Evolutionary conservation across 371 early-diverging fungal species (phyloP), one percentile per base, ranked within the genome.

Genomic region (Rhizopus sp.): DNA sequence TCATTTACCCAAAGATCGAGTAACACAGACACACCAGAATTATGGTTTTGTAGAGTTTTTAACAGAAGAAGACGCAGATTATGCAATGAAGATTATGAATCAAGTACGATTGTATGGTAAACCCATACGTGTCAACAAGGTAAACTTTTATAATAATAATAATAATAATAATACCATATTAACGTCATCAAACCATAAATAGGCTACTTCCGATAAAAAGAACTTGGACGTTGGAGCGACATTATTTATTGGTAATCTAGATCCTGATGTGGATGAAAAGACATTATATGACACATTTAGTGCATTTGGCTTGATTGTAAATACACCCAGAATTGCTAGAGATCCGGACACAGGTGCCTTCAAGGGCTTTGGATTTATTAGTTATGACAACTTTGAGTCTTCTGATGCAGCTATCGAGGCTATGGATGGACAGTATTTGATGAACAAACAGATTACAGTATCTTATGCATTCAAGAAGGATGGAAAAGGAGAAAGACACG

Each of bases 381-480:
- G 85, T 44, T 99, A 84, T 73, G 93, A 95, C 65, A 91, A 88
- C 62, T 99, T 98, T 72, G 98, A 98, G 59, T 87, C 95, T 12
- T 85, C 98, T 0, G 99, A 99, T 82, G 88, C 90, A 4, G 99
- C 99, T 0, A 91, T 99, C 53, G 93, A 94, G 66, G 92, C 96
- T 4, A 96, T 99, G 98, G 91, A 99, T 65, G 94, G 95, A 7
- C 98, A 98, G 72, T 97, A 88, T 73, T 71, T 99, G 71, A 90
- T 87, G 76, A 94, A 95, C 70, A 94, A 94, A 63, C 88, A 92
- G 34, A 88, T 99, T 60, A 83, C 85, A 16, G 97, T 97, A 9
- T 80, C 84, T 10, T 99, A 95, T 74, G 97, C 98, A 1, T 92
- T 94, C 68, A 98, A 98, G 75, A 98, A 98, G 78, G 98, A 99